These are phyloP conservation scores for Carex myosuroides DNA, from an alignment of 176 grass and related monocot species.

Conservation along the genomic window DNA sequence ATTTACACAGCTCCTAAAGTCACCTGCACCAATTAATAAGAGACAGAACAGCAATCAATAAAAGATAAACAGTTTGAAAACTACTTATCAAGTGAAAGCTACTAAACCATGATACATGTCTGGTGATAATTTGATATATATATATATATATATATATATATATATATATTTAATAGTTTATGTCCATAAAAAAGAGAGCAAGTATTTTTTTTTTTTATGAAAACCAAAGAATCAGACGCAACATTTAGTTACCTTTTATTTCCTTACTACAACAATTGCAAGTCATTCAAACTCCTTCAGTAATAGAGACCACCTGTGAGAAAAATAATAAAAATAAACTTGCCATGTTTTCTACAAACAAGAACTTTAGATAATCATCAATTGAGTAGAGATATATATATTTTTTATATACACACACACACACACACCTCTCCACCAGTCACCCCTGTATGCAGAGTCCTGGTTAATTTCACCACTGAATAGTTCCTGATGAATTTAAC, in stretches of 20 bases:
- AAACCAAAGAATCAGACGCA: background rate
- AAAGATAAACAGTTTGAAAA: background rate
- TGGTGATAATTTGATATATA: background rate
- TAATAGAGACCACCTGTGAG: constrained; percentile 15
- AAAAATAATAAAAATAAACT: background rate
- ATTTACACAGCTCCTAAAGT: constrained; percentile 13
- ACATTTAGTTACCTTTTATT: background rate
- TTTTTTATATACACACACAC: too few species aligned
- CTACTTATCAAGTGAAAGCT: background rate
- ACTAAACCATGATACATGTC: background rate
- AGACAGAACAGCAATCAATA: constrained; percentile 7
- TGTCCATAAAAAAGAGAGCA: background rate
- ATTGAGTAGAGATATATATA: background rate
- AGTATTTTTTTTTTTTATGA: background rate
- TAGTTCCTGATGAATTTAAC: background rate
- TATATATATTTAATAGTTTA: background rate
- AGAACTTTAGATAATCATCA: background rate
- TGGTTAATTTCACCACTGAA: background rate
- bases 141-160: too few species aligned
- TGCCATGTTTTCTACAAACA: background rate
- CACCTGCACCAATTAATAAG: constrained; percentile 8
- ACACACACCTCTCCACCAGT: constrained; percentile 24
- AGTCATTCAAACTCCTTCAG: constrained; percentile 4
- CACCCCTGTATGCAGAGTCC: constrained; percentile 10
- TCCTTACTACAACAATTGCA: constrained; percentile 12